Evolutionary conservation across 2,329 filamentous ascomycete genomes (phyloP).

Genomic region (Penicillium sp.): DNA sequence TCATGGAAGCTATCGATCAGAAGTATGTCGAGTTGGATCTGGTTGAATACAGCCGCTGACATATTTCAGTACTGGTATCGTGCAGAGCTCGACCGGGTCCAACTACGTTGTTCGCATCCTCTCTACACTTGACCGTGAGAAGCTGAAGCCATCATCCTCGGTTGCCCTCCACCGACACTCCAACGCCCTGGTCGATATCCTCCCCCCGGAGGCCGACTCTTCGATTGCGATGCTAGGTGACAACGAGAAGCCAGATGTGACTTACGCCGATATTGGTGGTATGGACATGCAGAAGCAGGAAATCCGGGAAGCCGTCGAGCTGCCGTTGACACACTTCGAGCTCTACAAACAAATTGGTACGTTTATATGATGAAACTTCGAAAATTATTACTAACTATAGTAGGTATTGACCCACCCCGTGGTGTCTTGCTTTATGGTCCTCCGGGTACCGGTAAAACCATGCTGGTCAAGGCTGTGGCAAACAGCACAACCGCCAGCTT

Average conservation of each 20-base stretch:
- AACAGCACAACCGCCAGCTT: constrained; percentile 98
- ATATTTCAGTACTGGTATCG: constrained; percentile 78
- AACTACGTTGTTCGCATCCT: constrained; percentile 99
- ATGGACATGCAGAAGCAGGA: constrained; percentile 99
- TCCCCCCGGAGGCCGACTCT: constrained; percentile 97
- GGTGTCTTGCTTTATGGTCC: constrained; percentile 96
- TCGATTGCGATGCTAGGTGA: constrained; percentile 97
- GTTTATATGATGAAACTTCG: constrained; percentile 5
- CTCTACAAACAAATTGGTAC: constrained; percentile 95
- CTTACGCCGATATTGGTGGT: constrained; percentile 95
- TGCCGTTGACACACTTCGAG: constrained; percentile 95
- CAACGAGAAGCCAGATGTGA: constrained; percentile 97
- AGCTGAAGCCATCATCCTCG: constrained; percentile 95
- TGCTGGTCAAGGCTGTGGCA: constrained; percentile 96
- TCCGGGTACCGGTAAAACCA: constrained; percentile 93
- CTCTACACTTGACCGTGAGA: constrained; percentile 95
- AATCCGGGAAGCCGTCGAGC: constrained; percentile 94
- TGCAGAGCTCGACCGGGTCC: constrained; percentile 95
- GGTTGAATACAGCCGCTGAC: not conserved
- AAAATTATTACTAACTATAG: constrained; percentile 20
- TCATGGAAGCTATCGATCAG: constrained; percentile 99
- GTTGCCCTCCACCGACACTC: constrained; percentile 97
- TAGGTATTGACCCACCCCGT: constrained; percentile 86
- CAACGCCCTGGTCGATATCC: constrained; percentile 96
- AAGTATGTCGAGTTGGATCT: constrained; percentile 58